Base-by-base conservation (phyloP, 139 green algal species). In the Axilococcus clingmanii region DNA sequence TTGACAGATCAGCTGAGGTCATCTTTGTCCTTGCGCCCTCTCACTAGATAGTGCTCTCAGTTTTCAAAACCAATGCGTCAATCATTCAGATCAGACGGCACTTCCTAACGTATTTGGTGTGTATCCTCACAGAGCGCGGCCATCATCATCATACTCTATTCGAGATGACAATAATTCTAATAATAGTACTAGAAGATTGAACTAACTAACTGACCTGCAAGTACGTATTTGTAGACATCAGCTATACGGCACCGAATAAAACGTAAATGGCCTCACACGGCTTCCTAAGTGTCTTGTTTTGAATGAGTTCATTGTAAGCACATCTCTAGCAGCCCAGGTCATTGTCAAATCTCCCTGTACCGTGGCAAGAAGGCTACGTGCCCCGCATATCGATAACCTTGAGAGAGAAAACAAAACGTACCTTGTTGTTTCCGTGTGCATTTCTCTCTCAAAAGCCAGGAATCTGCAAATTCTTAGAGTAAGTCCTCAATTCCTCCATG, bases 11-110 rank as follows among this genome's bases (percentile, higher is more conserved):
- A 50, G 40, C 20, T 36, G 33, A 36, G 50, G 24, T 69, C 61
- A 69, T 69, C 61, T 40, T 33, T 19, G 40, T 64, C 56, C n/a
- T 57, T 14, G 12, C 20, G 14, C 16, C 6, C 12, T 37, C 14
- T 9, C 12, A 41, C 30, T 23, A 6, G 11, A 53, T 22, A 53
- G 40, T 23, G 19, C 6, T 53, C 9, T 9, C 8, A 53, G 16
- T 22, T 44, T 17, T 23, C 0, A 0, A 46, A 19, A 57, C 25
- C 56, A 57, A 35, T 55, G 12, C 27, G 17, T 48, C 64, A 72
- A 63, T 72, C 64, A 72, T 57, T 72, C 64, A 72, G 64, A 50
- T 72, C 64, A 72, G 64, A 68, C 55, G 64, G 64, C 58, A 63
- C 64, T 72, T 72, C 64, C 64, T 68, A 68, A 40, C 61, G 22